Conservation (phyloP, 768 basidiomycete species). For the Suillus americanus region DNA sequence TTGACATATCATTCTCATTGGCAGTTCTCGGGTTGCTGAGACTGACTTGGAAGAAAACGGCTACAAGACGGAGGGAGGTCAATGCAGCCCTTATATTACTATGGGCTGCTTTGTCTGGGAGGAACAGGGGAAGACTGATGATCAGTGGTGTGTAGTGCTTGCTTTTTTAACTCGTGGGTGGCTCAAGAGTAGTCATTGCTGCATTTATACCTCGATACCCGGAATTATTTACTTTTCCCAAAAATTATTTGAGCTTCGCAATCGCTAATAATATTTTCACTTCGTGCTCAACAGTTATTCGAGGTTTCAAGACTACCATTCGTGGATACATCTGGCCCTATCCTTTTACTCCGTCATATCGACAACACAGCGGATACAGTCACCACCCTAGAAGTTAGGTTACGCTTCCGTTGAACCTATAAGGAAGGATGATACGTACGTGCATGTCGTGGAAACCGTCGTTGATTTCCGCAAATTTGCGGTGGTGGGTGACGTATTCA, state of each 20-base stretch:
- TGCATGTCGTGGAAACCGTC: constrained; percentile 96
- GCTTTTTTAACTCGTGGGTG: constrained; percentile 8
- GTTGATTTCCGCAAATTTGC: constrained; percentile 73
- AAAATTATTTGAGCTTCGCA: background rate
- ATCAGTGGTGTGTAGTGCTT: constrained; percentile 43
- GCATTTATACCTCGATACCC: constrained; percentile 13
- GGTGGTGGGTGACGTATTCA: constrained; percentile 92
- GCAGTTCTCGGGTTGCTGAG: constrained; percentile 60
- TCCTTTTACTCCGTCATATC: constrained; percentile 58
- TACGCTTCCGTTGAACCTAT: background rate
- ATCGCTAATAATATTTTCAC: background rate
- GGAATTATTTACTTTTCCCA: constrained; percentile 1
- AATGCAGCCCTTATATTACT: constrained; percentile 60
- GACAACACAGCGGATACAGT: constrained; percentile 94
- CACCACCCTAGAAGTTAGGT: constrained; percentile 53
- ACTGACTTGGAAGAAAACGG: constrained; percentile 64
- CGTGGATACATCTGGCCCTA: constrained; percentile 2
- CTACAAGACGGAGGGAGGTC: constrained; percentile 69
- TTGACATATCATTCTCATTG: constrained; percentile 76
- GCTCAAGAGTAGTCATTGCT: constrained; percentile 7
- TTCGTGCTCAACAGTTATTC: background rate
- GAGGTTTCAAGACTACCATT: background rate
- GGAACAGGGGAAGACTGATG: constrained; percentile 42
- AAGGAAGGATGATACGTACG: constrained; percentile 48
- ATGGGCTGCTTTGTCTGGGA: constrained; percentile 71